These are phyloP conservation scores for Drosera capensis DNA, from an alignment of 148 eudicot genomes.

Conservation along the genomic window DNA sequence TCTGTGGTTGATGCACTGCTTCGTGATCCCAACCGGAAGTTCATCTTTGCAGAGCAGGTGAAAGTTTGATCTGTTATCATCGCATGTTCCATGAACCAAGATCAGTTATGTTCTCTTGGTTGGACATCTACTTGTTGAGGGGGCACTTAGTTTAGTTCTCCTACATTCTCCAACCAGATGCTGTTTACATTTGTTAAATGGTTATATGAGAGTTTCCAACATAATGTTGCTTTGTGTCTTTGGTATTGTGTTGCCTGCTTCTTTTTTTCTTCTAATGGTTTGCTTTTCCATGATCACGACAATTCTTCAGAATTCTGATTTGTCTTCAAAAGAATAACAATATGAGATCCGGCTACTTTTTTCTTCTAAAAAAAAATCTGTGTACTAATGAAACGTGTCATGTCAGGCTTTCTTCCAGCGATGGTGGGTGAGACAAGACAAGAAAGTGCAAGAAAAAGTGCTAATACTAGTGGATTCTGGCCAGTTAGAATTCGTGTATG, in stretches of 20 bases:
- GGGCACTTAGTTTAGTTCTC: too few species aligned
- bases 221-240: too few species aligned
- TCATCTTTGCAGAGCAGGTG: conserved; percentile 82
- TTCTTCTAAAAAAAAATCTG: neutral
- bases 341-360: neutral
- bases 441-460: conserved; percentile 33
- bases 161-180: too few species aligned
- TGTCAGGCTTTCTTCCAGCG: conserved; percentile 70
- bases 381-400: neutral
- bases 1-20: conserved; percentile 55
- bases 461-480: conserved; percentile 54
- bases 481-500: conserved; percentile 68
- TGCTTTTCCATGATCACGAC: too few species aligned
- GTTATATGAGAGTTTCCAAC: too few species aligned
- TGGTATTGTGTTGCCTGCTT: too few species aligned
- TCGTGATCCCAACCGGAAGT: conserved; percentile 66
- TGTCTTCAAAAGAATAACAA: too few species aligned
- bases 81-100: too few species aligned
- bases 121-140: too few species aligned
- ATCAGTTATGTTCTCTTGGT: neutral
- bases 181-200: too few species aligned
- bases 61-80: neutral
- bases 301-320: too few species aligned
- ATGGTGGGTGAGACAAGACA: conserved; percentile 68
- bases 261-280: too few species aligned